phyloP scores from a whole-genome alignment of 1,284 basidiomycete species.

The Termitomyces sp. region DNA sequence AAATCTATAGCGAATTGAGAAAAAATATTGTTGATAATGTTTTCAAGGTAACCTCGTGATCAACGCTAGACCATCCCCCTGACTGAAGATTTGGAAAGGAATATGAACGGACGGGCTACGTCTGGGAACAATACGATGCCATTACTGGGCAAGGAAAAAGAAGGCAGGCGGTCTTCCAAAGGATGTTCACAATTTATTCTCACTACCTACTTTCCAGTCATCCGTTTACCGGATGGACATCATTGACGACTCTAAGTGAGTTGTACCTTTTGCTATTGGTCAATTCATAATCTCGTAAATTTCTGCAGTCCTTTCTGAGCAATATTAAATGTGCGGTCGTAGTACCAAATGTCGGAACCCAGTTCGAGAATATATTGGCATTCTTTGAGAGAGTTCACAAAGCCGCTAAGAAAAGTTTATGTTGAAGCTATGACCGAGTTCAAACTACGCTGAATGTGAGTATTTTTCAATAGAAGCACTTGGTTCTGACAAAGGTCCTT shows the following conservation, averaged over 20 bases:
- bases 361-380: not conserved
- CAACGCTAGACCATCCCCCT: constrained; percentile 4
- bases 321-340: constrained; percentile 33
- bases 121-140: constrained; percentile 95
- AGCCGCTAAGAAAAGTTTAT: not conserved
- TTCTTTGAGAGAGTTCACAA: not conserved
- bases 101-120: constrained; percentile 87
- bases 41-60: constrained; percentile 54
- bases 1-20: constrained; percentile 78
- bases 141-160: constrained; percentile 77
- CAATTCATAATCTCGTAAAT: not conserved
- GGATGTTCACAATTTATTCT: constrained; percentile 1
- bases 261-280: constrained; percentile 6
- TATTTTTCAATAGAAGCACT: not conserved
- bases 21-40: constrained; percentile 84
- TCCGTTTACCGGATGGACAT: constrained; percentile 93
- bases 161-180: constrained; percentile 45
- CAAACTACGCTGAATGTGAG: not conserved
- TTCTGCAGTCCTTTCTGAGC: constrained; percentile 50
- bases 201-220: constrained; percentile 46
- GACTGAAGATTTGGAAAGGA: constrained; percentile 52
- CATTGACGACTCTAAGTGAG: constrained; percentile 61
- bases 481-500: not conserved
- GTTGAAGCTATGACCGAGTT: not conserved
- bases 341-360: not conserved